phyloP scores from a whole-genome alignment of 148 eudicot species.

The Rhododendron griersonianum region DNA sequence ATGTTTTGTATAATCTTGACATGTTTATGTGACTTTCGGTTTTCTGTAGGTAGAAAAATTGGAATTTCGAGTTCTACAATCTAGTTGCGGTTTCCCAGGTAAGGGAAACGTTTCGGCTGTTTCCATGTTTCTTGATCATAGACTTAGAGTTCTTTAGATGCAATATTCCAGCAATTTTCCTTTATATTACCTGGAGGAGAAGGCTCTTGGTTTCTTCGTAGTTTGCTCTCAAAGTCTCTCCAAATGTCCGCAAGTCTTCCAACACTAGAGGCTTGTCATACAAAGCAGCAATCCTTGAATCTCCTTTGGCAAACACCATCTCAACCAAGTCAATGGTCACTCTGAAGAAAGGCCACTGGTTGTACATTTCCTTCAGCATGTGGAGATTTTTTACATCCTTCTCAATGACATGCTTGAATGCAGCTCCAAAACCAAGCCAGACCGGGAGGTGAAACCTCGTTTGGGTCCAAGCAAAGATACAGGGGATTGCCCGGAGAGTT shows the following conservation, averaged over 20 bases:
- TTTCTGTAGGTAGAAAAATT: neutral
- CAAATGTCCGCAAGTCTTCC: conserved; percentile 53
- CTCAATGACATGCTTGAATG: conserved; percentile 53
- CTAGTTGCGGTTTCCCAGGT: neutral
- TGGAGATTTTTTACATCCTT: conserved; percentile 57
- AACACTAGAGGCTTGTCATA: conserved; percentile 81
- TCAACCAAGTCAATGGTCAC: conserved; percentile 83
- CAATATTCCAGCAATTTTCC: neutral
- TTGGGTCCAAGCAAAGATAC: conserved; percentile 97
- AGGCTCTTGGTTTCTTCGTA: conserved; percentile 56
- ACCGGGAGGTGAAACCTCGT: conserved; percentile 89
- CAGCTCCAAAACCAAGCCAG: conserved; percentile 86
- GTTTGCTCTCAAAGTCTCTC: conserved; percentile 52
- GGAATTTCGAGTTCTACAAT: neutral
- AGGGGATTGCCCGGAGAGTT: conserved; percentile 89
- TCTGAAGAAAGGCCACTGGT: conserved; percentile 80
- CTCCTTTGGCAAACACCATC: conserved; percentile 91
- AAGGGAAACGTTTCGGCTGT: neutral
- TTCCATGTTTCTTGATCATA: neutral
- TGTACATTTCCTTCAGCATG: conserved; percentile 84
- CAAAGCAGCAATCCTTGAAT: conserved; percentile 79
- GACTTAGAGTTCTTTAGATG: neutral
- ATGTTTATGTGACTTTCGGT: neutral
- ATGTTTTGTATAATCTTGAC: neutral
- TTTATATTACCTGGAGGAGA: conserved; percentile 59